Conservation (phyloP, 208 protist genomes). For the Crithidia bombi region DNA sequence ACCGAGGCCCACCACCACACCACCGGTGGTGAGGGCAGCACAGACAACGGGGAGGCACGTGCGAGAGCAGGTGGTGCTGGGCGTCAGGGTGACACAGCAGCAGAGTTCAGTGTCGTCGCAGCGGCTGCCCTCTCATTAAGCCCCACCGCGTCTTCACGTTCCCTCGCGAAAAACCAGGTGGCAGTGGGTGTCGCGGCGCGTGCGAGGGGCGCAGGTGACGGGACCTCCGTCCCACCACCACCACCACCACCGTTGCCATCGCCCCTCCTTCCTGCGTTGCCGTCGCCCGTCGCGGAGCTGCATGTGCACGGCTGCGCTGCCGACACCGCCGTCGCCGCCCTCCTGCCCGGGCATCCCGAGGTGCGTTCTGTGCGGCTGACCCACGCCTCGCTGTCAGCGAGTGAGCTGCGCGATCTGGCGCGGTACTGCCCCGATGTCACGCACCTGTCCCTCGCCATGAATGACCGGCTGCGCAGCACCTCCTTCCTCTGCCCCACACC, state of each 20-base stretch:
- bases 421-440: slow-evolving; percentile 50
- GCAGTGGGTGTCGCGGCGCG: no score
- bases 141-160: no score
- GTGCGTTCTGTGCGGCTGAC: slow-evolving; percentile 45
- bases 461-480: slow-evolving; percentile 40
- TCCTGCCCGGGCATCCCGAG: slow-evolving; percentile 42
- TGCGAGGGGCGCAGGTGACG: no score
- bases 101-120: no score
- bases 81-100: no score
- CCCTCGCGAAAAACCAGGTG: no score
- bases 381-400: slow-evolving; percentile 39
- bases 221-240: no score
- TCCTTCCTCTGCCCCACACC: slow-evolving; percentile 44
- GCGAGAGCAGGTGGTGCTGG: no score
- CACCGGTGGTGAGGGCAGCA: not conserved
- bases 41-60: not conserved
- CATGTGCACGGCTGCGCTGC: slow-evolving; percentile 28
- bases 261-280: not conserved
- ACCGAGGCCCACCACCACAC: no score
- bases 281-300: slow-evolving; percentile 1
- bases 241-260: not conserved
- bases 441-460: slow-evolving; percentile 63
- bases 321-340: slow-evolving; percentile 15
- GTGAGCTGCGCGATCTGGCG: slow-evolving; percentile 43
- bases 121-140: no score